Percentiles rank a stretch among this genome's conserved stretches.
Evolutionary conservation across 2,329 filamentous ascomycete genomes (phyloP).

Genomic region (Aspergillus costaricaensis): DNA sequence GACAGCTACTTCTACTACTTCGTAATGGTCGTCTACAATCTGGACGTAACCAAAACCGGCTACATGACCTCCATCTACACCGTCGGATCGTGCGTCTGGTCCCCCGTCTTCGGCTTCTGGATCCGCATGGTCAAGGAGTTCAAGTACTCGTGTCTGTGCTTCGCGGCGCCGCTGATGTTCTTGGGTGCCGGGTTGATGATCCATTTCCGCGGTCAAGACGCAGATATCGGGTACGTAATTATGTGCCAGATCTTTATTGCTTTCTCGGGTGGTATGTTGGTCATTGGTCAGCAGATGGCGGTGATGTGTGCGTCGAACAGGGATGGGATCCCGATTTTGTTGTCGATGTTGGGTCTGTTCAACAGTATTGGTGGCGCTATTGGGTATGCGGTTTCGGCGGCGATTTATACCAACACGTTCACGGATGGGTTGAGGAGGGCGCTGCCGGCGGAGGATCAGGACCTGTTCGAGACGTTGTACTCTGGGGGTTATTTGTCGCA

Average conservation of each 20-base stretch:
- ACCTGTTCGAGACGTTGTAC: slow-evolving; percentile 25
- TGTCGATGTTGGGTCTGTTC: slow-evolving; percentile 40
- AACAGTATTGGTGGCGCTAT: slow-evolving; percentile 40
- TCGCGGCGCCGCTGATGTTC: slow-evolving; percentile 54
- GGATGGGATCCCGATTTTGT: slow-evolving; percentile 53
- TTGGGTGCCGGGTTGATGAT: slow-evolving; percentile 59
- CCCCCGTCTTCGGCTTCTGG: slow-evolving; percentile 51
- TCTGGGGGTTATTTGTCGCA: slow-evolving; percentile 30
- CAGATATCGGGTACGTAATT: slow-evolving; percentile 53
- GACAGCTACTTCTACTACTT: slow-evolving; percentile 57
- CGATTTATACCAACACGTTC: slow-evolving; percentile 63
- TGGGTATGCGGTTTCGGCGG: slow-evolving; percentile 33
- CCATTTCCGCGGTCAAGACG: slow-evolving; percentile 54
- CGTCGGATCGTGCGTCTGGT: slow-evolving; percentile 56
- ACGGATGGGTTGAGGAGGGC: slow-evolving; percentile 43
- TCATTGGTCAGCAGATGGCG: slow-evolving; percentile 60
- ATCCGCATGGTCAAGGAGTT: slow-evolving; percentile 55
- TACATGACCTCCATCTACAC: slow-evolving; percentile 56
- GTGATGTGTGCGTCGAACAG: slow-evolving; percentile 59
- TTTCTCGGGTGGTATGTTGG: slow-evolving; percentile 55
- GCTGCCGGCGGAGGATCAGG: slow-evolving; percentile 22
- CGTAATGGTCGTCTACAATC: slow-evolving; percentile 55
- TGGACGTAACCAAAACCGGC: slow-evolving; percentile 45
- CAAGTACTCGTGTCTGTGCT: slow-evolving; percentile 55
- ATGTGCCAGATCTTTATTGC: slow-evolving; percentile 61